These are phyloP conservation scores for Suillus weaverae DNA, from an alignment of 768 basidiomycete species.

Conservation along the genomic window DNA sequence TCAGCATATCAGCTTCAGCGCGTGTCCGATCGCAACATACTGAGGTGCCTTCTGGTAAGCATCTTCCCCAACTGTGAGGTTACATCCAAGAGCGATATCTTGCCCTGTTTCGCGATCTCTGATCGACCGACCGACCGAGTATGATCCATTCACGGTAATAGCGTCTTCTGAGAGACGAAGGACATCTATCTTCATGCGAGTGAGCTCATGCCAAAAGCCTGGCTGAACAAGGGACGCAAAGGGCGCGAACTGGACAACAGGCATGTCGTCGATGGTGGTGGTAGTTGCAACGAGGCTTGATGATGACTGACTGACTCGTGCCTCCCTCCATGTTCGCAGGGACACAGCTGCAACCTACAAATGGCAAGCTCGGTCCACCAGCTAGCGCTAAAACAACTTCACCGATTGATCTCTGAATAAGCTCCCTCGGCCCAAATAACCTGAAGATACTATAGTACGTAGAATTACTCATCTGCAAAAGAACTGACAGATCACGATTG, in stretches of 20 bases:
- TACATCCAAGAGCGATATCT: slow-evolving; percentile 71
- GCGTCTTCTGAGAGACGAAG: slow-evolving; percentile 78
- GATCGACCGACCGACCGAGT: slow-evolving; percentile 69
- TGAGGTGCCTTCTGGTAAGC: slow-evolving; percentile 53
- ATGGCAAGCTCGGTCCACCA: slow-evolving; percentile 1
- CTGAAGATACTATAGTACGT: neutral
- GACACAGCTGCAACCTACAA: neutral
- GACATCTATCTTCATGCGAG: slow-evolving; percentile 86
- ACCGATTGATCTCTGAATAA: neutral
- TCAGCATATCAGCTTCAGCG: slow-evolving; percentile 3
- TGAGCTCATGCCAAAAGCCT: slow-evolving; percentile 90
- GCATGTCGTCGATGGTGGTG: slow-evolving; percentile 31
- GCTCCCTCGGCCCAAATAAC: neutral
- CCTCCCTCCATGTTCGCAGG: neutral
- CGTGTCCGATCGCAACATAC: slow-evolving; percentile 35
- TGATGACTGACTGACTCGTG: neutral
- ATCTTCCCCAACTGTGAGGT: slow-evolving; percentile 62
- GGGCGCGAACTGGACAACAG: slow-evolving; percentile 85
- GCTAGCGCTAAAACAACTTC: neutral
- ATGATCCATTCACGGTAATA: slow-evolving; percentile 62
- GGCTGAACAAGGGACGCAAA: slow-evolving; percentile 88
- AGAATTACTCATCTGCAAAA: neutral
- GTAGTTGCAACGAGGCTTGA: slow-evolving; percentile 3
- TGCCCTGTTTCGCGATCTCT: slow-evolving; percentile 76
- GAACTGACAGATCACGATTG: neutral